Conservation (phyloP, 768 basidiomycete species). For the Termitomyces sp. region DNA sequence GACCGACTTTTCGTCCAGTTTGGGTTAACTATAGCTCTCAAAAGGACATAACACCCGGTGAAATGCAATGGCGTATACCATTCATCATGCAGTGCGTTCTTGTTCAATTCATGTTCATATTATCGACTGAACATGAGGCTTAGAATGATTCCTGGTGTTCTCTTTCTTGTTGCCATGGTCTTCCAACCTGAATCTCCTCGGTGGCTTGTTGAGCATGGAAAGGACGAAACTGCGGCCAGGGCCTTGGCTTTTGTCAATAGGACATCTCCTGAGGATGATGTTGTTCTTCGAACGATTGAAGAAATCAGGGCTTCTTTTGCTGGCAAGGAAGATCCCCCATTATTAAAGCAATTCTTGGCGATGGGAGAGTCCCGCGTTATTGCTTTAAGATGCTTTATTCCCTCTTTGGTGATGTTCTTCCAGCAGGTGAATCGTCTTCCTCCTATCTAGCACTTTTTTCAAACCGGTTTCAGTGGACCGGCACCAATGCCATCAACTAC, state of each 20-base stretch:
- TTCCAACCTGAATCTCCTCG: slow-evolving; percentile 54
- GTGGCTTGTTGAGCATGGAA: slow-evolving; percentile 48
- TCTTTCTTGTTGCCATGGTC: slow-evolving; percentile 43
- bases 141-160: slow-evolving; percentile 44
- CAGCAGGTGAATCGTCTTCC: slow-evolving; percentile 22
- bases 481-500: slow-evolving; percentile 54
- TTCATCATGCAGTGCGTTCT: slow-evolving; percentile 40
- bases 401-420: slow-evolving; percentile 44
- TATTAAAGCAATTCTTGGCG: slow-evolving; percentile 31
- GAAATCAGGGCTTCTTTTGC: slow-evolving; percentile 47
- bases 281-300: slow-evolving; percentile 32
- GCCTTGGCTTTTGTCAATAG: slow-evolving; percentile 34
- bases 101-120: neutral
- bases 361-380: slow-evolving; percentile 42
- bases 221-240: slow-evolving; percentile 35
- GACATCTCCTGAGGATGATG: slow-evolving; percentile 26
- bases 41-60: slow-evolving; percentile 29
- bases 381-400: slow-evolving; percentile 41
- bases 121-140: neutral
- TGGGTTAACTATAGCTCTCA: slow-evolving; percentile 47
- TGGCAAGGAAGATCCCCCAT: slow-evolving; percentile 32
- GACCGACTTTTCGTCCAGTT: slow-evolving; percentile 19
- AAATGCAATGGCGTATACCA: slow-evolving; percentile 51
- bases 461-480: slow-evolving; percentile 40
- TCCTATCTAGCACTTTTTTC: neutral